Evolutionary conservation across 2,329 filamentous ascomycete genomes (phyloP), one percentile per base, ranked within the genome.

Genomic region (Colletotrichum sidae): DNA sequence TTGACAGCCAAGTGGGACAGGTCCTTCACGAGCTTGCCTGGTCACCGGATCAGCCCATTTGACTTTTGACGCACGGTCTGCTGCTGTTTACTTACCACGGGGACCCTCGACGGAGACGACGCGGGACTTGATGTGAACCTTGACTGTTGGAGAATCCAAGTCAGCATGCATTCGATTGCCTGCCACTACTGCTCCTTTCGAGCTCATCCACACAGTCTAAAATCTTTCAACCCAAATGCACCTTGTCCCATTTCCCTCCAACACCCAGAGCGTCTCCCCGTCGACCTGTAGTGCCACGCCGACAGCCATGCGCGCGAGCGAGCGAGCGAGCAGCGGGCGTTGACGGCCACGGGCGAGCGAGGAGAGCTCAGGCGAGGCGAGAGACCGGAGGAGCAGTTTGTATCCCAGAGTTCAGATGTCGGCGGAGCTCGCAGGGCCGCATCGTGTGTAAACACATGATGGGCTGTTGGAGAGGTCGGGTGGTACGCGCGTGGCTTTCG

Each of bases 61-160:
- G 46, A 9, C 46, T 50, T 39, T 8, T 17, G 50, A 63, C 71
- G 67, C 58, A 67, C 11, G 53, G 42, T 67, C 69, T 50, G 34
- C 46, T 34, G 35, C n/a, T 33, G 39, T 2, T 12, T 11, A 76
- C 84, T 79, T 90, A 92, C 90, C 94, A 87, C 94, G 90, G 82
- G 95, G 93, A 81, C 96, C 96, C 88, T 97, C 95, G 81, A 99
- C 96, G 79, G 93, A 97, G 82, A 99, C 92, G 80, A 93, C 86
- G 82, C 96, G 90, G 79, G 95, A 96, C 89, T 97, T 97, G 88
- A 99, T 99, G 85, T 87, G 83, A 84, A 99, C 89, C 89, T 95
- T 97, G 90, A 99, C 96, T 97, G 81, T 84, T 76, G 68, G 77
- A 71, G 68, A 73, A 71, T 73, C 69, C 62, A 72, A 61, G 71